Percentiles rank a stretch among this genome's conserved stretches.
These are phyloP conservation scores for Amylocystis lapponica DNA, from an alignment of 768 basidiomycete genomes.

Conservation along the genomic window DNA sequence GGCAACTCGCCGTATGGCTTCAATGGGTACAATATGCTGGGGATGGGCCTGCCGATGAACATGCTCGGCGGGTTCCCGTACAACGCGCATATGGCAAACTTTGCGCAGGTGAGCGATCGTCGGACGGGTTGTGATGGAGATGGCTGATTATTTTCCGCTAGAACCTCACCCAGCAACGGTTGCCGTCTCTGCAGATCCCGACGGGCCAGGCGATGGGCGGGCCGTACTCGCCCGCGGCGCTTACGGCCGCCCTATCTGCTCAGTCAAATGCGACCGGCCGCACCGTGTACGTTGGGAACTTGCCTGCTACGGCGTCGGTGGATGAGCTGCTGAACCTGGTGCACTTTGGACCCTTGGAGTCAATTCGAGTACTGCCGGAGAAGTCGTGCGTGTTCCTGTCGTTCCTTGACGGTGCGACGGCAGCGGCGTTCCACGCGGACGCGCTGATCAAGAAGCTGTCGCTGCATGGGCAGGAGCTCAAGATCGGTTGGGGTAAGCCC, in stretches of 20 bases:
- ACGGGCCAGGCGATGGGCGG: conserved; percentile 53
- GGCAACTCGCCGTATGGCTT: conserved; percentile 49
- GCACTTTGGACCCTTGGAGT: conserved; percentile 95
- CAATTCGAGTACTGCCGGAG: conserved; percentile 90
- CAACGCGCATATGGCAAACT: conserved; percentile 62
- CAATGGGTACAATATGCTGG: conserved; percentile 70
- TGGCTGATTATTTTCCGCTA: conserved; percentile 13
- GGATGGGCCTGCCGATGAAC: conserved; percentile 76
- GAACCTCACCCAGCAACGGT: conserved; percentile 50
- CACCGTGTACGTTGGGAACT: conserved; percentile 95
- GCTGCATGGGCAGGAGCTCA: conserved; percentile 92
- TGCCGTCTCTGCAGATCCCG: conserved; percentile 67
- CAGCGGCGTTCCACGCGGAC: conserved; percentile 96
- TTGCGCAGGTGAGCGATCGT: conserved; percentile 45
- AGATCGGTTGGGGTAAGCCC: conserved; percentile 98
- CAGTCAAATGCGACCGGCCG: conserved; percentile 62
- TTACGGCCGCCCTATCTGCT: conserved; percentile 63
- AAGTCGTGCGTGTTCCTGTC: conserved; percentile 98
- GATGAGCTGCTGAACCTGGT: conserved; percentile 98
- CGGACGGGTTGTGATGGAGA: not conserved
- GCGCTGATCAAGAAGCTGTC: conserved; percentile 91
- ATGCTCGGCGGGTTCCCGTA: conserved; percentile 73
- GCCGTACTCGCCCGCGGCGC: conserved; percentile 74
- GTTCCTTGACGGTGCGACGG: conserved; percentile 89
- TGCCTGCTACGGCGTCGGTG: conserved; percentile 92